phyloP scores from a whole-genome alignment of 2,329 filamentous ascomycete genomes.

The Magnaporthiopsis rhizophila region DNA sequence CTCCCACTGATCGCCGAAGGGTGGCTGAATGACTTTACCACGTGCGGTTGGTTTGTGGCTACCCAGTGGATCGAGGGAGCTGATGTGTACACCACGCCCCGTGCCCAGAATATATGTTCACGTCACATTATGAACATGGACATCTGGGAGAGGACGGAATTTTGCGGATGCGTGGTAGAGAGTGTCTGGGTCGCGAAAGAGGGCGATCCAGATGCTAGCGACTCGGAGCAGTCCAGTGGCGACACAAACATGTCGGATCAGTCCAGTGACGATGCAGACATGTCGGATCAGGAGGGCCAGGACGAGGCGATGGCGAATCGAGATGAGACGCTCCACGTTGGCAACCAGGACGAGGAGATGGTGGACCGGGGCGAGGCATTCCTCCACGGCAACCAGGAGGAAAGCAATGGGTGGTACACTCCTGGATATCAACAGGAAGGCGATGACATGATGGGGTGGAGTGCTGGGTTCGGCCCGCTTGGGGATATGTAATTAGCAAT shows the following conservation, averaged over 20 bases:
- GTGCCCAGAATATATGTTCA: constrained; percentile 5
- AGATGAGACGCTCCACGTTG: not conserved
- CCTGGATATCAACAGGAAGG: too few relatives aligned
- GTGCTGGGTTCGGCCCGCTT: too few relatives aligned
- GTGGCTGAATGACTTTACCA: not conserved
- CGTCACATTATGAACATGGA: constrained; percentile 10
- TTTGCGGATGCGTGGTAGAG: not conserved
- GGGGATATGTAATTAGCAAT: too few relatives aligned
- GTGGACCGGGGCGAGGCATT: not conserved
- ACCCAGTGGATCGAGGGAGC: too few relatives aligned
- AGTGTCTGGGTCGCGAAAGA: too few relatives aligned
- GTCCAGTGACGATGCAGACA: too few relatives aligned
- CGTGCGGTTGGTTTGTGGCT: not conserved
- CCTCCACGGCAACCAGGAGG: too few relatives aligned
- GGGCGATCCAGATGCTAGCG: too few relatives aligned
- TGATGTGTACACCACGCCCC: not conserved
- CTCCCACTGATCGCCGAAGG: constrained; percentile 4
- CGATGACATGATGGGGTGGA: too few relatives aligned
- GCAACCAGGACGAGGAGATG: not conserved
- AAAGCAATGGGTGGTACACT: too few relatives aligned
- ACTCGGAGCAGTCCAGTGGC: too few relatives aligned
- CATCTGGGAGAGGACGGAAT: not conserved
- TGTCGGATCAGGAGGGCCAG: not conserved
- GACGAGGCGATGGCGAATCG: not conserved
- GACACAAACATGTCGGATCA: too few relatives aligned